These are phyloP conservation scores for Fusarium compactum DNA, from an alignment of 2,329 filamentous ascomycete genomes.

Conservation along the genomic window DNA sequence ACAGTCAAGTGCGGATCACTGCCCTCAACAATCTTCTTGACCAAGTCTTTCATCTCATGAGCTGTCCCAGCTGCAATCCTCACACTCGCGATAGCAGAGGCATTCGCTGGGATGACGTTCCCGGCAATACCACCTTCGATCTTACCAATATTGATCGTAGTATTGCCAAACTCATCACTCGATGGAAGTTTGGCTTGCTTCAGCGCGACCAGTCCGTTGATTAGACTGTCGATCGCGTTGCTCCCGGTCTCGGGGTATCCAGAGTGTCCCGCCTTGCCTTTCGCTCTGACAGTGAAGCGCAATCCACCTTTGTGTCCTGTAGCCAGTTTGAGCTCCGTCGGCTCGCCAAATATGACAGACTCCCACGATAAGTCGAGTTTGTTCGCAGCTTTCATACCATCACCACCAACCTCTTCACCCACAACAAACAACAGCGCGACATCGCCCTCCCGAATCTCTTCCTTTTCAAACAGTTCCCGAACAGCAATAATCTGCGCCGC, in stretches of 20 bases:
- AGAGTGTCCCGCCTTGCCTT: slow-evolving; percentile 9
- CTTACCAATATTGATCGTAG: neutral
- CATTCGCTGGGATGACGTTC: neutral
- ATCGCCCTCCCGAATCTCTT: rapidly evolving
- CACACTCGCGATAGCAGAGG: neutral
- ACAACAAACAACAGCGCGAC: slow-evolving; percentile 2
- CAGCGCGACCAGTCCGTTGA: neutral
- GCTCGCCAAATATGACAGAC: slow-evolving; percentile 10
- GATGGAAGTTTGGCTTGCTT: neutral
- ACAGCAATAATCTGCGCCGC: slow-evolving; percentile 3
- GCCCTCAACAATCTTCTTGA: neutral
- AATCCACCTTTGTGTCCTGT: slow-evolving; percentile 9
- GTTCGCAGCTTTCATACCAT: neutral
- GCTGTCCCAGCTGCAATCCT: slow-evolving; percentile 9
- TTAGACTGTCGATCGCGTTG: slow-evolving; percentile 17
- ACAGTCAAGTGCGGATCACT: neutral
- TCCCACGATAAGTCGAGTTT: slow-evolving; percentile 5
- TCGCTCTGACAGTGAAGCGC: neutral
- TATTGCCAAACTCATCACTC: slow-evolving; percentile 5
- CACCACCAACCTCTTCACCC: neutral
- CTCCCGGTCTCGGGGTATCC: slow-evolving; percentile 9
- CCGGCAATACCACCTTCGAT: neutral
- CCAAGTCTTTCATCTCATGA: neutral
- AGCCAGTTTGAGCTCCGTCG: slow-evolving; percentile 12
- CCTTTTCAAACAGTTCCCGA: neutral